Percentiles rank a stretch among this genome's conserved stretches.
phyloP scores from a whole-genome alignment of 768 basidiomycete genomes.

The Lentinus brumalis region DNA sequence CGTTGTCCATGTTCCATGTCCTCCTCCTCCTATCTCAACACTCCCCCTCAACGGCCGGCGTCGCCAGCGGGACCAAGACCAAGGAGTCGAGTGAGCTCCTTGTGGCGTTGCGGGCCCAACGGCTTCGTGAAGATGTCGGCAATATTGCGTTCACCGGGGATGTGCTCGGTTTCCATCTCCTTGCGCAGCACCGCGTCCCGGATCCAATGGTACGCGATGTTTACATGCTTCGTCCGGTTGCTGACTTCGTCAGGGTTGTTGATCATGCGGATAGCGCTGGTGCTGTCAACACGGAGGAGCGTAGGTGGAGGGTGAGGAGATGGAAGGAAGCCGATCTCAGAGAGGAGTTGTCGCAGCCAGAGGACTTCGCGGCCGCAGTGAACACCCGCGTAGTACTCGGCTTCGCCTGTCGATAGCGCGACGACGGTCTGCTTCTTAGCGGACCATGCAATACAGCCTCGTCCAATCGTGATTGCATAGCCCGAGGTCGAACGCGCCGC shows the following conservation, averaged over 20 bases:
- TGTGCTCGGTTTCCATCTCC: not conserved
- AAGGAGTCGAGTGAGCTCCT: no score
- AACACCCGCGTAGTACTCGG: constrained; percentile 43
- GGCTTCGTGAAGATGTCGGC: constrained; percentile 8
- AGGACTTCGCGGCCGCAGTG: constrained; percentile 36
- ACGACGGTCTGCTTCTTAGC: constrained; percentile 40
- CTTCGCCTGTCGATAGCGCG: constrained; percentile 43
- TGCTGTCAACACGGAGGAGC: constrained; percentile 36
- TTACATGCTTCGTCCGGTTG: constrained; percentile 36
- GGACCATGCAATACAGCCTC: constrained; percentile 42
- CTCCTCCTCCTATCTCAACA: no score
- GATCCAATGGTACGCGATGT: constrained; percentile 35
- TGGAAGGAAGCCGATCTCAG: not conserved
- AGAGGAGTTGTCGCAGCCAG: constrained; percentile 32
- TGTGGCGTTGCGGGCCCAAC: not conserved
- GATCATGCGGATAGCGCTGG: constrained; percentile 31
- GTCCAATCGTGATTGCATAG: constrained; percentile 32
- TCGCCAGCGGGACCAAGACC: no score
- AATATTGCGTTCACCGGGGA: not conserved
- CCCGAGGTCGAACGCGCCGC: constrained; percentile 28
- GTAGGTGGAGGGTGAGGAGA: constrained; percentile 24
- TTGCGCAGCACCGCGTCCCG: constrained; percentile 22
- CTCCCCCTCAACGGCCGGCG: no score
- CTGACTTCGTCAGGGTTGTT: constrained; percentile 30
- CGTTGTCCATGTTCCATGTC: no score